Base-by-base conservation (phyloP, 305 asterid genomes). In the Nicotiana rustica region DNA sequence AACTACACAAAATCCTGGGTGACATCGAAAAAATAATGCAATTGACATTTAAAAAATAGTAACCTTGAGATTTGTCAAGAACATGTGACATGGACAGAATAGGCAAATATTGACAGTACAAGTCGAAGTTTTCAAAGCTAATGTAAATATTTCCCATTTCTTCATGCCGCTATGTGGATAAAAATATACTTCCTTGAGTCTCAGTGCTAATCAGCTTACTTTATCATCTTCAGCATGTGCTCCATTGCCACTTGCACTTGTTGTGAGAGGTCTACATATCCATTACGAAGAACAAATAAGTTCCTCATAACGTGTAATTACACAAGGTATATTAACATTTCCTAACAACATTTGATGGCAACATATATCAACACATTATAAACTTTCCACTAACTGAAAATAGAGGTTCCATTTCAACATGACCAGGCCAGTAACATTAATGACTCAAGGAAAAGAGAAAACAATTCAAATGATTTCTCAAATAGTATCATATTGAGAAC, bases 221-320 rank as follows among this genome's bases (percentile, higher is more conserved):
- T 91, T 83, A 90, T 91, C 90, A 91, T 91, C 91, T 92, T 93
- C 68, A 92, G 91, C 99, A 96, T 93, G 90, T 87, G 91, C 84
- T 89, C 97, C 93, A 93, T 90, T 62, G 91, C 91, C 56, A 69
- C 90, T 89, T 96, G 97, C 84, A 93, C 84, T 55, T 91, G 95
- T 88, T 92, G 97, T 82, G 94, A 90, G 84, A 96, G 93, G 82
- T 90, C 98, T 92, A 95, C 82, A 78, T 82, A 29, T 1, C 14
- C 64, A 79, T 73, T 68, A 25, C 55, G 77, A 19, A 62, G 67
- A 73, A 25, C 41, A 52, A 41, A 12, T 13, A 55, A 64, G 21
- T 15, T 7, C 82, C 83, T 65, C 59, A 57, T 13, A 8, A 65
- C 1, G 8, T 44, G 15, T 25, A 38, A 61, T 18, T 47, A 19